phyloP scores from a whole-genome alignment of 2,329 filamentous ascomycete genomes.

The Diaporthe nobilis region DNA sequence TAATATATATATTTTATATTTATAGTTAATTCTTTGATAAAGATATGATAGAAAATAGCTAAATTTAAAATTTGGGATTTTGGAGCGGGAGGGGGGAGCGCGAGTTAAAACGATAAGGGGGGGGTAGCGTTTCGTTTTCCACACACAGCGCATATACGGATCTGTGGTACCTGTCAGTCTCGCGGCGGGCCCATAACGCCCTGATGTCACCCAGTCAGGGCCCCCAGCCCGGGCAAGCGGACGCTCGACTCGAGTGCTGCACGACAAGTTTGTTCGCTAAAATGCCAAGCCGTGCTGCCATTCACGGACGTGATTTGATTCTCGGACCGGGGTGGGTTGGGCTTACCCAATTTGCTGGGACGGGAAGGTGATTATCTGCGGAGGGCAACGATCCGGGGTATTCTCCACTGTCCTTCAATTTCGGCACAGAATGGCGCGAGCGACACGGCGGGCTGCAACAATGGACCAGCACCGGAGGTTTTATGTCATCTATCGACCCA shows the following conservation, averaged over 20 bases:
- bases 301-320: slow-evolving; percentile 13
- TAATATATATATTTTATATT: too few species aligned
- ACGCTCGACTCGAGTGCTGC: neutral
- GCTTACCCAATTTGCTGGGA: slow-evolving; percentile 1
- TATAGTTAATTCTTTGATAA: too few species aligned
- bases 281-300: slow-evolving; percentile 28
- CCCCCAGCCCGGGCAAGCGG: slow-evolving; percentile 12
- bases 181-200: neutral
- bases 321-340: neutral
- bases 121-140: too few species aligned
- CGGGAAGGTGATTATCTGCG: slow-evolving; percentile 13
- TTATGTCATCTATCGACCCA: neutral
- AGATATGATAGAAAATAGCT: too few species aligned
- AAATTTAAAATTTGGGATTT: too few species aligned
- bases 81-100: too few species aligned
- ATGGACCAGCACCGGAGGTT: neutral
- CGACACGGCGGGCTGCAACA: neutral
- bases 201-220: neutral
- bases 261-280: neutral
- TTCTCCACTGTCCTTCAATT: slow-evolving; percentile 15
- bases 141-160: neutral
- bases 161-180: slow-evolving; percentile 14
- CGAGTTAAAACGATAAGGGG: too few species aligned
- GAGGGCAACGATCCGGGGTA: slow-evolving; percentile 24
- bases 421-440: slow-evolving; percentile 29